Percentiles rank a stretch among this genome's conserved stretches.
phyloP scores from a whole-genome alignment of 2,329 filamentous ascomycete species.

The Podosphaera xanthii region DNA sequence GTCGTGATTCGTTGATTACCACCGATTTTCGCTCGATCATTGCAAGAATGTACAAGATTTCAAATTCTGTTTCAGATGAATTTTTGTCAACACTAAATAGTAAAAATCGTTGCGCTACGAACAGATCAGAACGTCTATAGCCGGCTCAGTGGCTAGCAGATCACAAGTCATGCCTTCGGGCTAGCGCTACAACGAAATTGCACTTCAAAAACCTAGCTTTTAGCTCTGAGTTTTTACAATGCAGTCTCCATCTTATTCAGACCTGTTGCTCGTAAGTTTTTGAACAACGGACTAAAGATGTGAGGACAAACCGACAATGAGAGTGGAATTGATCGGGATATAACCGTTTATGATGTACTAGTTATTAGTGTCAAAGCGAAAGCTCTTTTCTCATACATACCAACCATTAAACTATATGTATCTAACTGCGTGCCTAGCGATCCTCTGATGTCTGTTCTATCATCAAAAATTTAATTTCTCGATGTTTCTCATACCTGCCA shows the following conservation, averaged over 20 bases:
- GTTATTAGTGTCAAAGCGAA: no score
- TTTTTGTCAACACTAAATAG: neutral
- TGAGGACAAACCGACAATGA: conserved; percentile 21
- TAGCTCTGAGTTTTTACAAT: conserved; percentile 9
- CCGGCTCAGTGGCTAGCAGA: conserved; percentile 23
- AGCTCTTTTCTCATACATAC: no score
- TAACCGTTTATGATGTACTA: no score
- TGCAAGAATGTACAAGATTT: neutral
- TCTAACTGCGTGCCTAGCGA: no score
- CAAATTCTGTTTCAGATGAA: neutral
- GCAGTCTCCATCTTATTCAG: conserved; percentile 24
- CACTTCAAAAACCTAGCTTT: conserved; percentile 7
- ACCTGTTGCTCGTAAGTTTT: conserved; percentile 27
- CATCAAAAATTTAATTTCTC: no score
- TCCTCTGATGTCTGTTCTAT: no score
- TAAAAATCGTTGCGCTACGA: conserved; percentile 21
- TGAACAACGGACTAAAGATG: conserved; percentile 32
- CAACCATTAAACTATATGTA: no score
- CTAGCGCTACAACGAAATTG: conserved; percentile 26
- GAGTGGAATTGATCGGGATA: no score
- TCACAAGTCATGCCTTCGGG: conserved; percentile 22
- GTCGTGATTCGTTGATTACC: no score
- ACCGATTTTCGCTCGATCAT: neutral
- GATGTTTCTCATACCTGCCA: no score
- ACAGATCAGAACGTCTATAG: conserved; percentile 29